Evolutionary conservation across 306 rosid species (phyloP).

Genomic region (Cyamopsis tetragonoloba): DNA sequence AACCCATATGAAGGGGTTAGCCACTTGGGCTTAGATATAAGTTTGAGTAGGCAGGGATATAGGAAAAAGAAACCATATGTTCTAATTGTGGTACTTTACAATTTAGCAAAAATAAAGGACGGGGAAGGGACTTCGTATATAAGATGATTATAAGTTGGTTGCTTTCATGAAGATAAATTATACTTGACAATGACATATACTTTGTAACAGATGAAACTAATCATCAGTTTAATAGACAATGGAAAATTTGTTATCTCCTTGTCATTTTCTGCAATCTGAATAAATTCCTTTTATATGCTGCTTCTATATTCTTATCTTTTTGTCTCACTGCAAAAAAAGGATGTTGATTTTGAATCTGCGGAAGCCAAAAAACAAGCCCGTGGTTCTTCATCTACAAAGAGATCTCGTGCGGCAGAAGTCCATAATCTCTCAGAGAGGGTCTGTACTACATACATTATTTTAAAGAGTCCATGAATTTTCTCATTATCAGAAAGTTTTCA

Average conservation of each 20-base stretch:
- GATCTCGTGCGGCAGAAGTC: slow-evolving; percentile 79
- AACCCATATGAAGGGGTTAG: not conserved
- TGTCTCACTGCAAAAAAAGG: slow-evolving; percentile 41
- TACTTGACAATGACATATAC: not conserved
- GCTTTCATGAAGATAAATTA: not conserved
- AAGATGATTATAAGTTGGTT: not conserved
- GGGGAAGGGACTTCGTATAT: not conserved
- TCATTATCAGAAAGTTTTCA: not conserved
- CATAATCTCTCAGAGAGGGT: slow-evolving; percentile 97
- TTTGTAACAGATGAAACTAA: not conserved
- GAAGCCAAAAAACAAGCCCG: slow-evolving; percentile 50
- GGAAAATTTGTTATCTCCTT: slow-evolving; percentile 8
- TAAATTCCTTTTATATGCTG: slow-evolving; percentile 1
- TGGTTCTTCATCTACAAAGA: slow-evolving; percentile 54
- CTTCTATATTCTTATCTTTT: slow-evolving; percentile 2
- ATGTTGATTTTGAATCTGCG: slow-evolving; percentile 45
- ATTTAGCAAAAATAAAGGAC: not conserved
- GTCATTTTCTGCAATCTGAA: not conserved
- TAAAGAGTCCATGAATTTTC: not conserved
- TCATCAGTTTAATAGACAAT: not conserved
- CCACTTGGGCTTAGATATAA: not conserved
- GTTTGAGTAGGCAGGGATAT: not conserved
- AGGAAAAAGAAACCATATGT: not conserved
- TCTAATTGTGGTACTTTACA: not conserved
- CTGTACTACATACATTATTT: not conserved